Percentiles rank a stretch among this genome's conserved stretches.
Evolutionary conservation across 208 protist species (phyloP).

Genomic region (Trypanosoma vivax): DNA sequence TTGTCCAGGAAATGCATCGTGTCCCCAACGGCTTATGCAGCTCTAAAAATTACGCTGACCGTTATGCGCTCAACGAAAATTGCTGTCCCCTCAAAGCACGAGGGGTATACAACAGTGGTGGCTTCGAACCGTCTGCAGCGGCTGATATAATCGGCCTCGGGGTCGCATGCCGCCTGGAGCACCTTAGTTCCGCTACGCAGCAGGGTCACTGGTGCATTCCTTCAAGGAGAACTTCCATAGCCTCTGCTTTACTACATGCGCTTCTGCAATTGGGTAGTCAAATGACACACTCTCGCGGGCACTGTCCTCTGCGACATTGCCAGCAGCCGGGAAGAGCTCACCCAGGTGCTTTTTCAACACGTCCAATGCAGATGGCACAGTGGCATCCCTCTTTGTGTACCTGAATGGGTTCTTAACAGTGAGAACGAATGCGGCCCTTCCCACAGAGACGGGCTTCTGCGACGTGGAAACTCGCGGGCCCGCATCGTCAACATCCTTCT

Average conservation of each 20-base stretch:
- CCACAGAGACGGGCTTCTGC: no score
- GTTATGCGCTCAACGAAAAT: no score
- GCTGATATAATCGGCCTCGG: background rate
- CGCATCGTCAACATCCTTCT: background rate
- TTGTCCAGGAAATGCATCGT: no score
- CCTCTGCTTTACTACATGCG: slow-evolving; percentile 61
- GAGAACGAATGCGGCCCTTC: slow-evolving; percentile 25
- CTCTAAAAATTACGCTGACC: no score
- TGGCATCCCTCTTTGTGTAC: slow-evolving; percentile 36
- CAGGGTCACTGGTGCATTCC: slow-evolving; percentile 39
- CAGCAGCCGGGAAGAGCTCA: slow-evolving; percentile 25
- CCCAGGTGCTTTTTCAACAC: slow-evolving; percentile 48
- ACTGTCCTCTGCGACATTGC: slow-evolving; percentile 15
- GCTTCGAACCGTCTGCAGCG: no score
- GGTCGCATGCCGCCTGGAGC: background rate
- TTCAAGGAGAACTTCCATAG: slow-evolving; percentile 82
- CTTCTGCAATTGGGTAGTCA: slow-evolving; percentile 24
- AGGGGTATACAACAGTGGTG: no score
- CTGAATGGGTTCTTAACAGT: slow-evolving; percentile 71
- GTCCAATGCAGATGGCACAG: slow-evolving; percentile 52
- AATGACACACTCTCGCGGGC: slow-evolving; percentile 53
- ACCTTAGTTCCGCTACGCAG: background rate
- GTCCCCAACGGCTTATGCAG: no score
- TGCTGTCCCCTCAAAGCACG: no score
- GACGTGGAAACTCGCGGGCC: background rate